A percentile compares a stretch with the other conserved stretches of the same genome.
phyloP scores from a whole-genome alignment of 139 green algal species.

The Chlamydomonas sp. region DNA sequence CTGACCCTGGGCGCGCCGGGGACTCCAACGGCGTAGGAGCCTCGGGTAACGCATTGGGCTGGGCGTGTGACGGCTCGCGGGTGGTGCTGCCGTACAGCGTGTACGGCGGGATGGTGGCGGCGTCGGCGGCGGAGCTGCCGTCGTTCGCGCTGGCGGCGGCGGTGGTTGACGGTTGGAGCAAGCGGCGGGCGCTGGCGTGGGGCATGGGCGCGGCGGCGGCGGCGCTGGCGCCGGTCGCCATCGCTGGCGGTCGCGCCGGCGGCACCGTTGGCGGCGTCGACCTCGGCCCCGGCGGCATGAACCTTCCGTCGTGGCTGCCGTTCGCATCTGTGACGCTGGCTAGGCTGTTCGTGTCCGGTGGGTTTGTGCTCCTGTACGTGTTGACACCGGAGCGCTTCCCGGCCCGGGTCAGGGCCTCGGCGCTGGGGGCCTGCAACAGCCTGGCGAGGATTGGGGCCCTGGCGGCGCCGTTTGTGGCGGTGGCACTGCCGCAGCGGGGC shows the following conservation, averaged over 20 bases:
- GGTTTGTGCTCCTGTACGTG: slow-evolving; percentile 77
- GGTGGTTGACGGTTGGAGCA: slow-evolving; percentile 9
- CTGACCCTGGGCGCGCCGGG: too few species aligned
- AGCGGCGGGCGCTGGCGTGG: neutral
- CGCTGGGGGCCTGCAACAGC: slow-evolving; percentile 73
- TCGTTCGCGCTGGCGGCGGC: slow-evolving; percentile 1
- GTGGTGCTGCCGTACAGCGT: neutral
- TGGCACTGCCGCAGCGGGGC: slow-evolving; percentile 12
- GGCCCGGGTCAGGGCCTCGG: slow-evolving; percentile 70
- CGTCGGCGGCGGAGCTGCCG: slow-evolving; percentile 12
- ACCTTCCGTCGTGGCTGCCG: neutral
- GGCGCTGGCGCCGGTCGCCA: slow-evolving; percentile 8
- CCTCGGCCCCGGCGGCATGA: neutral
- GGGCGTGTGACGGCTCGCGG: neutral
- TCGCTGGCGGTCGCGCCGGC: neutral
- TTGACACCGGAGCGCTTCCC: slow-evolving; percentile 86
- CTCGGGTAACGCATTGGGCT: too few species aligned
- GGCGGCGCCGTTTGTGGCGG: slow-evolving; percentile 24
- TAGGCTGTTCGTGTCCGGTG: slow-evolving; percentile 64
- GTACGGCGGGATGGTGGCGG: slow-evolving; percentile 6
- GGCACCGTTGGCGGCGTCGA: neutral
- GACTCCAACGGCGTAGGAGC: too few species aligned
- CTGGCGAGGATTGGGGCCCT: slow-evolving; percentile 38
- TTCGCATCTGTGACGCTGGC: slow-evolving; percentile 58
- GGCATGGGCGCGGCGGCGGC: slow-evolving; percentile 10